Evolutionary conservation across 345 rosid species (phyloP).

Genomic region (Garcia nutans): DNA sequence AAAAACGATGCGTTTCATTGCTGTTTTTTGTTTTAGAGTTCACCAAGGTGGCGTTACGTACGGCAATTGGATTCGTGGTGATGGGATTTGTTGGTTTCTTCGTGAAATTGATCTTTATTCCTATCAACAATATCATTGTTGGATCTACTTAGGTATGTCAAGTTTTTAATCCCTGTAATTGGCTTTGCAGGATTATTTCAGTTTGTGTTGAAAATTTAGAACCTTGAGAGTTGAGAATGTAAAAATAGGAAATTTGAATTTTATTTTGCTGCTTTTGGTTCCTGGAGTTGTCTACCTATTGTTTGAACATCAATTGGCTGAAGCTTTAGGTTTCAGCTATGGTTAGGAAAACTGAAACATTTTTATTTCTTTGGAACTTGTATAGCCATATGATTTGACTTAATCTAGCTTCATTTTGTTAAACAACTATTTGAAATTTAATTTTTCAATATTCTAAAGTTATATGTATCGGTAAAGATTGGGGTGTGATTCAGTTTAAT

Average conservation of each 20-base stretch:
- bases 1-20: no score
- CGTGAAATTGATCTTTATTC: conserved; percentile 27
- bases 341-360: not conserved
- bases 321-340: not conserved
- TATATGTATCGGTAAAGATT: no score
- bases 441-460: no score
- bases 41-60: conserved; percentile 25
- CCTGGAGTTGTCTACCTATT: no score
- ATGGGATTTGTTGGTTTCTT: conserved; percentile 29
- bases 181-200: not conserved
- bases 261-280: no score
- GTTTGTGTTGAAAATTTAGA: not conserved
- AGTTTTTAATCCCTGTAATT: not conserved
- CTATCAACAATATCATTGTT: conserved; percentile 26
- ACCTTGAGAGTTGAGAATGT: not conserved
- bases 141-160: conserved; percentile 1
- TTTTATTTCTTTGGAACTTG: not conserved
- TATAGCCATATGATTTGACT: not conserved
- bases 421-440: not conserved
- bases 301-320: not conserved
- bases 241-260: not conserved
- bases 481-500: no score
- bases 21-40: conserved; percentile 2
- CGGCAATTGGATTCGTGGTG: conserved; percentile 25
- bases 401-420: not conserved